Conservation (phyloP, 306 rosid genomes). For the Mimosa bimucronata region DNA sequence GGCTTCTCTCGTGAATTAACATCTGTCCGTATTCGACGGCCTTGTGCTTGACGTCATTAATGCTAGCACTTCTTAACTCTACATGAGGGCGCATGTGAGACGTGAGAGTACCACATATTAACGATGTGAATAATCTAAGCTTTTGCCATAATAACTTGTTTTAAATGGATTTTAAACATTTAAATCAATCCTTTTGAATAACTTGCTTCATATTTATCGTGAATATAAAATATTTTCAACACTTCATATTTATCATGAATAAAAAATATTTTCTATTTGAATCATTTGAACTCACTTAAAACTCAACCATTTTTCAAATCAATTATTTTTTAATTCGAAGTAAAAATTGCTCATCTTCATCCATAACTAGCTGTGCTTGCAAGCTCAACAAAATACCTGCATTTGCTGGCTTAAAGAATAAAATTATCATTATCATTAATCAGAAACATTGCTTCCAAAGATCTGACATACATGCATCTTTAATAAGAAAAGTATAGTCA, state of each 20-base stretch:
- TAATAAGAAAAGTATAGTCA: background rate
- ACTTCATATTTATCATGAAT: background rate
- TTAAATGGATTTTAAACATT: background rate
- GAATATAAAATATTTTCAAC: background rate
- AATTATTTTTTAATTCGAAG: background rate
- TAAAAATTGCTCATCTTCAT: background rate
- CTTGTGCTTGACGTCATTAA: background rate
- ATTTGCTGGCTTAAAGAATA: background rate
- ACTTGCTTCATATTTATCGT: background rate
- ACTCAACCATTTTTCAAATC: background rate
- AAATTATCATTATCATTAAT: background rate
- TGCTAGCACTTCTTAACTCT: background rate
- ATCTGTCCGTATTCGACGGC: slow-evolving; percentile 36
- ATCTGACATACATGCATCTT: background rate
- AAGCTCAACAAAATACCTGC: background rate
- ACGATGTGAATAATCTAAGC: background rate
- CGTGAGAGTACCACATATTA: too few relatives aligned
- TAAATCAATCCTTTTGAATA: background rate
- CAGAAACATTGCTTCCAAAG: background rate
- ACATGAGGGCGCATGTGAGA: too few relatives aligned
- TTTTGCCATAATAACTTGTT: background rate
- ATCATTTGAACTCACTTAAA: background rate
- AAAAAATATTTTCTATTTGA: background rate
- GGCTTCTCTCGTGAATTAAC: slow-evolving; percentile 44
- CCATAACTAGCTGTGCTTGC: background rate